Evolutionary conservation across 345 rosid genomes (phyloP).

Genomic region (Rubroshorea leprosula): DNA sequence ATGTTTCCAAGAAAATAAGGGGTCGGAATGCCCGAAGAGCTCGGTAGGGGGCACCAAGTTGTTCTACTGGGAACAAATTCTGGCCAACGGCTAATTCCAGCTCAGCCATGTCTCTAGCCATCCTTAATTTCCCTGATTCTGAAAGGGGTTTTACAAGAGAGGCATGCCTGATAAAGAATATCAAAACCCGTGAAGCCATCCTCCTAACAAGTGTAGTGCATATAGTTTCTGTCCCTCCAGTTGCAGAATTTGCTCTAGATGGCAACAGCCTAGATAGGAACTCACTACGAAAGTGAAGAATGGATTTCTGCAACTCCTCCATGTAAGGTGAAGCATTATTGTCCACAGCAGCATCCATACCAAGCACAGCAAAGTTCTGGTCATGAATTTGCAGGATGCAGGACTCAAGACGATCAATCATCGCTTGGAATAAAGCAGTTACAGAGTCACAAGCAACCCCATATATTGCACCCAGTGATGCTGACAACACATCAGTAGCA

Average conservation of each 20-base stretch:
- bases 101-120: conserved; percentile 99
- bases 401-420: conserved; percentile 83
- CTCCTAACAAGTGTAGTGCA: conserved; percentile 87
- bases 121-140: conserved; percentile 92
- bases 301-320: conserved; percentile 88
- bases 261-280: conserved; percentile 82
- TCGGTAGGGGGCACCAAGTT: conserved; percentile 87
- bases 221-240: conserved; percentile 65
- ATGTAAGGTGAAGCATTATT: conserved; percentile 88
- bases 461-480: conserved; percentile 65
- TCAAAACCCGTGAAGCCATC: conserved; percentile 84
- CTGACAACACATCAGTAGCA: conserved; percentile 77
- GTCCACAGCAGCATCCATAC: conserved; percentile 79
- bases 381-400: conserved; percentile 92
- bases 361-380: conserved; percentile 69
- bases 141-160: conserved; percentile 95
- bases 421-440: conserved; percentile 86
- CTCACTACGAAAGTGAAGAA: conserved; percentile 86
- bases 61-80: conserved; percentile 89
- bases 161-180: conserved; percentile 85
- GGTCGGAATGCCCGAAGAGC: conserved; percentile 98
- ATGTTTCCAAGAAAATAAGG: conserved; percentile 81
- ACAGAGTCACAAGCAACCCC: conserved; percentile 89
- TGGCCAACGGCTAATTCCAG: conserved; percentile 94
- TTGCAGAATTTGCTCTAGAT: conserved; percentile 47